Conservation (phyloP, 257 asterid genomes). For the Nicotiana benthamiana region DNA sequence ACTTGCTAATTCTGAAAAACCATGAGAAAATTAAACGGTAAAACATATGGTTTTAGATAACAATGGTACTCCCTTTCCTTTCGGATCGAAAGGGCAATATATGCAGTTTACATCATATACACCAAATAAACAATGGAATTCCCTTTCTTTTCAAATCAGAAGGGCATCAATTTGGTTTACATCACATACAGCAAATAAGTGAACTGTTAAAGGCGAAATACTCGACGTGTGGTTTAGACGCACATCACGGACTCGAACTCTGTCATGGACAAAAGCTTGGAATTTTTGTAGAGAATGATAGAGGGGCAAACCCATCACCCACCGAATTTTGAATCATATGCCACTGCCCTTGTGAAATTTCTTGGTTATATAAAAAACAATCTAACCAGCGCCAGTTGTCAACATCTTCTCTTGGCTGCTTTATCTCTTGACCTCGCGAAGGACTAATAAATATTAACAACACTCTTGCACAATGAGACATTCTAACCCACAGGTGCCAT, state of each 20-base stretch:
- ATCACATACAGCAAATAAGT: not conserved
- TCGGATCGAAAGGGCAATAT: not conserved
- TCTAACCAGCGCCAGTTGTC: not conserved
- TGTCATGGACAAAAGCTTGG: too few relatives aligned
- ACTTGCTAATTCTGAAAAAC: not conserved
- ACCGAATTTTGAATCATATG: too few relatives aligned
- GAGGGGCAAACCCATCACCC: too few relatives aligned
- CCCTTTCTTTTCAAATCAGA: not conserved
- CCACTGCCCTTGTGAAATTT: too few relatives aligned
- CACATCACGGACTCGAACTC: too few relatives aligned
- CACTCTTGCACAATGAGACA: not conserved
- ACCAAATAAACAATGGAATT: not conserved
- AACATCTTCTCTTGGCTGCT: not conserved
- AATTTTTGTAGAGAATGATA: too few relatives aligned
- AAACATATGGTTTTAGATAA: not conserved
- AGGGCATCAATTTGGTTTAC: not conserved
- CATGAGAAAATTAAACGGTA: not conserved
- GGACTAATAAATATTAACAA: not conserved
- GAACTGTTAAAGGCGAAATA: too few relatives aligned
- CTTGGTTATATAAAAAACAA: too few relatives aligned
- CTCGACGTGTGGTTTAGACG: too few relatives aligned
- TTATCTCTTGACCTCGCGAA: not conserved
- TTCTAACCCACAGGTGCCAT: not conserved
- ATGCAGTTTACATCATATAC: constrained; percentile 4
- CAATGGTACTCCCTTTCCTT: not conserved